Base-by-base conservation (phyloP, 805 yeast genomes). In the Wickerhamomyces subpelliculosus region DNA sequence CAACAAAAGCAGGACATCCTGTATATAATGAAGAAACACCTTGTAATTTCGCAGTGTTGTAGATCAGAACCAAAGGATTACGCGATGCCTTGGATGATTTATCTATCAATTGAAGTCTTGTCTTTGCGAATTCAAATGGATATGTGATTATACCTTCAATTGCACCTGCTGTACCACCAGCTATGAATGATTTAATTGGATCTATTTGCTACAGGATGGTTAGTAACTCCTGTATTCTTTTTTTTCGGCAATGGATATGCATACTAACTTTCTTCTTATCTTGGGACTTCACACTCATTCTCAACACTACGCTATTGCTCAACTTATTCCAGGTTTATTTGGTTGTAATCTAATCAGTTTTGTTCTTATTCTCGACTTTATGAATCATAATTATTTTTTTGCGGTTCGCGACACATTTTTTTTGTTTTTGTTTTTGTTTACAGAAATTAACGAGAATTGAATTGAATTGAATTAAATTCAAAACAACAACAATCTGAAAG, bases 101-200 rank as follows among this genome's bases (percentile, higher is more conserved):
- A 49, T 78, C 82, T 25, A 79, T 78, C 39, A 90, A 70, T 64
- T 90, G 98, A 32, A 93, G 68, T 45, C 97, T 69, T 4, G 98
- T 90, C 57, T 90, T 90, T 33, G 97, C 96, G 65, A 89, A 90
- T 61, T 90, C 98, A 61, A 93, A 93, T 3, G 98, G 98, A 59
- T 88, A 90, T 55, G 97, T 90, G 33, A 85, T 72, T 28, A 77
- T 77, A 25, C 96, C 96, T 64, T 90, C 98, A 24, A 89, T 79
- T 20, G 96, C 97, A 41, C 97, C 98, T 0, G 97, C 98, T 0
- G 84, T 71, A 37, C 97, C 96, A 40, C 98, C 98, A 7, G 96
- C 97, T 21, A 89, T 67, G 54, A 90, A 87, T 2, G 97, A 86
- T 52, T 83, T 78, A 43, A 74, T 54, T 3, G 93, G 90, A 56